Evolutionary conservation across 441 rosid genomes (phyloP), one percentile per base, ranked within the genome.

Genomic region (Erysimum cheiri): DNA sequence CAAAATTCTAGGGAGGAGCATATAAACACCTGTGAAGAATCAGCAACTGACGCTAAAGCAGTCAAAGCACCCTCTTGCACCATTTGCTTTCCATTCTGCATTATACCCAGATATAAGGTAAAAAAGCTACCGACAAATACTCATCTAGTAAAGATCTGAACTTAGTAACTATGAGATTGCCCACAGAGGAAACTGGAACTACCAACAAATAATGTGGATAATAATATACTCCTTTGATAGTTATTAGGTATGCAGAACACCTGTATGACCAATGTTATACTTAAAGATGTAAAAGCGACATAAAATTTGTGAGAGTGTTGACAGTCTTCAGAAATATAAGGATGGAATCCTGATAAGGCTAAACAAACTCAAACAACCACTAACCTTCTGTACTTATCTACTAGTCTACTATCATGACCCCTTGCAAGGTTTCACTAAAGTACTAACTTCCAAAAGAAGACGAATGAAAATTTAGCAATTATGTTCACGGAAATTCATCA

Each of bases 1-100:
- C 4, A 40, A 31, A 56, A 10, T 29, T 8, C n/a, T 19, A 37
- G 37, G 57, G 14, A 55, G 40, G 44, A 56, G 68, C 46, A 31
- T 5, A 49, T 36, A 37, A 4, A 17, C 50, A 84, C 86, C 87
- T 74, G 80, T 50, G 84, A 78, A 52, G 89, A 80, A 64, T 69
- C 78, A 64, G 83, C 83, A 74, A 85, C 84, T 35, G 89, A 81
- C 39, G 84, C 87, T 47, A 85, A 64, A 15, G 80, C 84, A 24
- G 80, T 76, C 69, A 85, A 81, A 61, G 84, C 89, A 8, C 82
- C 80, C 70, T 78, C 81, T 67, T 80, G 83, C 17, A 85, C 80
- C 80, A 69, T 72, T 77, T 80, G 84, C 61, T 74, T 77, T 66
- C 87, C 85, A 57, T 74, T 80, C 87, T 85, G 69, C 60, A 78